phyloP scores from a whole-genome alignment of 2,329 filamentous ascomycete species.

The Aspergillus sp. region DNA sequence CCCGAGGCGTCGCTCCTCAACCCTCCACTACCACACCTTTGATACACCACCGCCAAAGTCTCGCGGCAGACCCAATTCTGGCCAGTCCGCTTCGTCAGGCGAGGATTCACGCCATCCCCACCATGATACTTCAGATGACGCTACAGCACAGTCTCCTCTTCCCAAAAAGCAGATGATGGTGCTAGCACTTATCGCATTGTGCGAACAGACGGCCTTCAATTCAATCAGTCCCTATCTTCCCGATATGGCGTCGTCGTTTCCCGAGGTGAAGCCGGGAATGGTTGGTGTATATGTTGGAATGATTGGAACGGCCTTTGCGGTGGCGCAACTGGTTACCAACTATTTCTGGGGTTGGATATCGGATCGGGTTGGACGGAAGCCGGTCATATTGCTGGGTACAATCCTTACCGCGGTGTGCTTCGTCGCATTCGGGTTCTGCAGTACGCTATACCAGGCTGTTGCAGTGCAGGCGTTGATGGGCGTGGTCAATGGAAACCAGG shows the following conservation, averaged over 20 bases:
- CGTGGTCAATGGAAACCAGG: conserved; percentile 90
- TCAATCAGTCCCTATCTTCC: conserved; percentile 95
- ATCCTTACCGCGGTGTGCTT: conserved; percentile 81
- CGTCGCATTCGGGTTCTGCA: conserved; percentile 82
- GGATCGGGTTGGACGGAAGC: conserved; percentile 76
- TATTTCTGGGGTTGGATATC: conserved; percentile 87
- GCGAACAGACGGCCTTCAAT: conserved; percentile 95
- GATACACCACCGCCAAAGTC: conserved; percentile 48
- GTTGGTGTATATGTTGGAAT: conserved; percentile 87
- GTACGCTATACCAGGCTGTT: conserved; percentile 77
- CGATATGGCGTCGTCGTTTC: conserved; percentile 84
- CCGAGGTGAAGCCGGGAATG: conserved; percentile 68
- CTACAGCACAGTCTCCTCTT: conserved; percentile 62
- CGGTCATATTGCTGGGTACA: conserved; percentile 78
- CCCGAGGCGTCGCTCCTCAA: conserved; percentile 43
- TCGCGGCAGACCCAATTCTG: conserved; percentile 45
- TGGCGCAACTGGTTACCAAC: conserved; percentile 90
- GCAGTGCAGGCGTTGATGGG: conserved; percentile 88
- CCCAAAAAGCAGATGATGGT: conserved; percentile 80
- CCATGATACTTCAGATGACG: conserved; percentile 25
- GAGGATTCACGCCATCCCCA: conserved; percentile 28
- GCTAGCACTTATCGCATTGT: conserved; percentile 82
- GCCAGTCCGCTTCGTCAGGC: conserved; percentile 41
- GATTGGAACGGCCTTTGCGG: conserved; percentile 85
- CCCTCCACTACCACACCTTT: conserved; percentile 51